Evolutionary conservation across 352 stramenopile species (phyloP).

Genomic region (Albugo laibachii): DNA sequence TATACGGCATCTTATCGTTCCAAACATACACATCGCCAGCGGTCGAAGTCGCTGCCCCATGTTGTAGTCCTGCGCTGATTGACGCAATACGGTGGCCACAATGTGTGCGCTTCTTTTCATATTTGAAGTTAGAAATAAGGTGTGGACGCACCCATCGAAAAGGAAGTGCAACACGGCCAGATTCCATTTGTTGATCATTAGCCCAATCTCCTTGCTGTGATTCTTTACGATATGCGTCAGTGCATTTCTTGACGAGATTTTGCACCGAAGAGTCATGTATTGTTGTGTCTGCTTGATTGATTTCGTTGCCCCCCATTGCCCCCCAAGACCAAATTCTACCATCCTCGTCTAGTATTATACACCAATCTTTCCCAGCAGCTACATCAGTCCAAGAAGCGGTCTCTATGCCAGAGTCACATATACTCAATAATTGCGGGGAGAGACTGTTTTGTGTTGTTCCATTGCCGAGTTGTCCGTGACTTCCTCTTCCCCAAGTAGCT

Average conservation of each 20-base stretch:
- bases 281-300: slow-evolving; percentile 28
- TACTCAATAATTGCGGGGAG: slow-evolving; percentile 7
- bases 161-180: not conserved
- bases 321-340: slow-evolving; percentile 74
- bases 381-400: slow-evolving; percentile 19
- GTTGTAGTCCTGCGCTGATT: slow-evolving; percentile 72
- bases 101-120: too few species aligned
- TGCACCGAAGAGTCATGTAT: too few species aligned
- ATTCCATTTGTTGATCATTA: not conserved
- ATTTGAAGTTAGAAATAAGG: slow-evolving; percentile 23
- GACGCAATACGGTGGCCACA: slow-evolving; percentile 15
- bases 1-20: slow-evolving; percentile 13
- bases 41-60: slow-evolving; percentile 72
- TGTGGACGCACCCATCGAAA: slow-evolving; percentile 14
- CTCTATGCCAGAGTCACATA: not conserved
- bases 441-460: slow-evolving; percentile 19
- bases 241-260: too few species aligned
- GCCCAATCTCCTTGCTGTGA: not conserved
- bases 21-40: slow-evolving; percentile 85
- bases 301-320: slow-evolving; percentile 31
- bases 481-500: slow-evolving; percentile 59
- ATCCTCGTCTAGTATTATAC: slow-evolving; percentile 36
- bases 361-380: slow-evolving; percentile 54
- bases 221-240: too few species aligned
- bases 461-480: slow-evolving; percentile 61